Conservation (phyloP, 164 flowering plant species). For the Chimonanthus praecox region DNA sequence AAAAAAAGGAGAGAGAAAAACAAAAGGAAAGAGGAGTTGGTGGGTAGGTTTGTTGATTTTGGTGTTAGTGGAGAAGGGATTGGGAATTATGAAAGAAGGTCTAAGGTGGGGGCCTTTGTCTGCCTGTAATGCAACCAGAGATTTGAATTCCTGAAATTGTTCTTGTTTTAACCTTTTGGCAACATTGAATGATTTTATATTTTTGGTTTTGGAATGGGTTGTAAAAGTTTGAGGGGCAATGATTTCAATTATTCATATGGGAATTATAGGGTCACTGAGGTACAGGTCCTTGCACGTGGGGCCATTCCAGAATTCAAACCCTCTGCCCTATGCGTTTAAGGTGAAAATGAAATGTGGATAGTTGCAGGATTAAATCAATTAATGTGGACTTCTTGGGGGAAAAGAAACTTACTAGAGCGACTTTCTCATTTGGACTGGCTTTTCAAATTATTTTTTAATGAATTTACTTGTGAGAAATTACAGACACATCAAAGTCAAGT, state of each 20-base stretch:
- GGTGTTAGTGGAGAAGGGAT: slow-evolving; percentile 4
- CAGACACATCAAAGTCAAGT: no score
- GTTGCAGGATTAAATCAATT: no score
- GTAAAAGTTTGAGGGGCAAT: slow-evolving; percentile 10
- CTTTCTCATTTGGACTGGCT: no score
- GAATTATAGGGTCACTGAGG: slow-evolving; percentile 10
- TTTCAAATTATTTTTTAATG: no score
- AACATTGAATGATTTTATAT: slow-evolving; percentile 23
- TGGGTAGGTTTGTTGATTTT: background rate
- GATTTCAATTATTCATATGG: slow-evolving; percentile 14
- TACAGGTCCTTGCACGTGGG: slow-evolving; percentile 11
- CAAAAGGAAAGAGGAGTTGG: background rate
- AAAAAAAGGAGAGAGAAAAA: background rate
- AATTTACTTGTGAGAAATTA: no score
- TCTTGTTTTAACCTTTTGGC: slow-evolving; percentile 11
- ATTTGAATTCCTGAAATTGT: slow-evolving; percentile 20
- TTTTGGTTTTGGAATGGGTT: slow-evolving; percentile 11
- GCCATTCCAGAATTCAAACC: background rate
- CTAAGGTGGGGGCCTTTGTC: slow-evolving; percentile 22
- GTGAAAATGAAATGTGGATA: no score
- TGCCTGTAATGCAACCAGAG: slow-evolving; percentile 20
- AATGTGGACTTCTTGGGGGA: no score
- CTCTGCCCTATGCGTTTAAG: background rate
- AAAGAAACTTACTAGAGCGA: no score
- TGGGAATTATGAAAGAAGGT: slow-evolving; percentile 10